Evolutionary conservation across 768 basidiomycete species (phyloP), one percentile per base, ranked within the genome.

Genomic region (Phlegmacium glaucopus): DNA sequence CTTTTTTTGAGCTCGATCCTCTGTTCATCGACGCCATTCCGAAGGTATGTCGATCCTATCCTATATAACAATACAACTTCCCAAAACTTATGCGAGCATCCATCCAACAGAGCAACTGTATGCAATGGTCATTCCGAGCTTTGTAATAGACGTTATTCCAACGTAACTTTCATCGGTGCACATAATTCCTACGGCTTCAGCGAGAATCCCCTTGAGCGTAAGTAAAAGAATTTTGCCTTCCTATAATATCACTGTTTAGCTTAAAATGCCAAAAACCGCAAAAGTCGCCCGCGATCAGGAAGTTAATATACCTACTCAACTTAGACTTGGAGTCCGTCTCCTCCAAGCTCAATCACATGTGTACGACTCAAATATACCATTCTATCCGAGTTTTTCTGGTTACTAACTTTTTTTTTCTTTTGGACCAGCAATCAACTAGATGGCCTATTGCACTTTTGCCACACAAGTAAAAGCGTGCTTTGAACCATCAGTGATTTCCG

Each of bases 121-220:
- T 88, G 85, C 64, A 88, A 88, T 58, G 84, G 85, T 0, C 76
- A 76, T 39, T 68, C 82, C 0, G 82, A 84, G 53, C 66, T 87
- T 3, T 88, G 86, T 61, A 55, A 66, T 45, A 68, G 79, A 25
- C 63, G 64, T 27, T 88, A 85, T 58, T 77, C 71, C 32, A 77
- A 77, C 45, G 68, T 72, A 16, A 76, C 75, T 0, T 73, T 68
- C 45, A 42, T 77, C n/a, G 72, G 72, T 53, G 72, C 80, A 1
- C 82, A 83, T 51, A 74, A 83, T 58, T 81, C 79, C 2, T 80
- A 72, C 49, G 78, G n/a, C n/a, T 75, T 70, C 59, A 79, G 74
- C 57, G 47, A 48, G 1, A 67, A 80, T 56, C 75, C 76, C 1
- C 48, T 78, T 16, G 68, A 65, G 29, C 65, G 78, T 79, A 42